Base-by-base conservation (phyloP, 2,329 filamentous ascomycete genomes). In the Pestalotiopsis sp. region DNA sequence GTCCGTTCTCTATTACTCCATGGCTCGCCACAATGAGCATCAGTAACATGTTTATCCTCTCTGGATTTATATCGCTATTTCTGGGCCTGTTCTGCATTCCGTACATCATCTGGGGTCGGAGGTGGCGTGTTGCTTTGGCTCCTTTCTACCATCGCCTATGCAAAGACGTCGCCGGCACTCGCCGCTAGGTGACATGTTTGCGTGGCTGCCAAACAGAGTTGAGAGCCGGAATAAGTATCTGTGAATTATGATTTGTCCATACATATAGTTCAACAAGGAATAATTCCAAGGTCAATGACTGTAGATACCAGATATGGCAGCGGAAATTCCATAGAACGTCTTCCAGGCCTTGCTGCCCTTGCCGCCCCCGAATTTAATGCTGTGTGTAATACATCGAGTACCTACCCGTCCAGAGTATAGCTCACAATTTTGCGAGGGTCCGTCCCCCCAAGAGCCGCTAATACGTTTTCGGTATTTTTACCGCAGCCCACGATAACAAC, bases 1-100 rank as follows among this genome's bases (percentile, higher is more conserved):
- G 79, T 6, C 76, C 76, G 1, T 77, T 79, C 20, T 76, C 73
- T 2, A 75, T 77, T 1, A 70, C 65, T 0, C 75, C 76, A 2
- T 79, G 76, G 77, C 75, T 79, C 11, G 17, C 69, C 14, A n/a
- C 57, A 4, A 64, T 67, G 57, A 69, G 66, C 7, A 60, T 71
- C 14, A 62, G 45, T 4, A 71, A 71, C 59, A 67, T 69, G 59
- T 66, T 65, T 14, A 65, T 69, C 20, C 23, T 36, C 12, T 27
- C 57, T 1, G 57, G 57, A 4, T 36, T 59, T 12, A 59, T 59
- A 14, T 59, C 57, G 7, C 57, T 59, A 9, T 27, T 27, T 9
- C 23, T 59, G 4, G 23, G n/a, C 23, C 4, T 59, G 1, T 59
- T 59, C 57, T 59, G 20, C 25, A 59, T 59, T 59, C 57, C 57